Percentiles rank a stretch among this genome's conserved stretches.
Conservation (phyloP, 2,329 filamentous ascomycete genomes). For the Coleophoma eucalyptorum region DNA sequence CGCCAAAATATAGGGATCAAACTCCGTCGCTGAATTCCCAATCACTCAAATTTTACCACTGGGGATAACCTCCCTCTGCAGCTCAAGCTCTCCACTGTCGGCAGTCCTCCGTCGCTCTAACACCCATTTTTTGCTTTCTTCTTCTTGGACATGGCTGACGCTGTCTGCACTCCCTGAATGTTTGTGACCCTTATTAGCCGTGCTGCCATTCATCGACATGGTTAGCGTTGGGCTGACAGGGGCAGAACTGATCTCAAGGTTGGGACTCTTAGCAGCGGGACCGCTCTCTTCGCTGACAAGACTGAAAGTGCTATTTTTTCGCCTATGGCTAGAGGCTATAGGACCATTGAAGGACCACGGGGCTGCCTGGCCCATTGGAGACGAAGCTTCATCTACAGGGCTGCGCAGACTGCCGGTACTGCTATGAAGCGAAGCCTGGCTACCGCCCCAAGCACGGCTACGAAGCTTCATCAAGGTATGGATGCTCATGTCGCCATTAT, state of each 20-base stretch:
- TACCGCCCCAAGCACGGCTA: slow-evolving; percentile 76
- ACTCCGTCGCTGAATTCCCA: no score
- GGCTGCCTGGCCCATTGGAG: slow-evolving; percentile 15
- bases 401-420: slow-evolving; percentile 33
- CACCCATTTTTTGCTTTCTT: neutral
- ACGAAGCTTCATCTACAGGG: slow-evolving; percentile 16
- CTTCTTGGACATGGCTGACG: neutral
- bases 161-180: neutral
- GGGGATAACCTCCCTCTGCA: neutral
- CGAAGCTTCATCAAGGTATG: slow-evolving; percentile 67
- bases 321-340: slow-evolving; percentile 8
- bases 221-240: slow-evolving; percentile 19
- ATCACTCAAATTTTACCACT: neutral
- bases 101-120: slow-evolving; percentile 1
- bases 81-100: neutral
- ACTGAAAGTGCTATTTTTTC: slow-evolving; percentile 21
- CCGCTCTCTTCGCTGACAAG: slow-evolving; percentile 13
- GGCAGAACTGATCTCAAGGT: slow-evolving; percentile 8
- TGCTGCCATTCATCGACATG: neutral
- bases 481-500: slow-evolving; percentile 62
- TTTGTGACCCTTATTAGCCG: neutral
- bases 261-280: slow-evolving; percentile 2
- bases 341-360: slow-evolving; percentile 13
- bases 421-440: slow-evolving; percentile 67
- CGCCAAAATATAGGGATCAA: no score